These are phyloP conservation scores for Hypoxylon intermedium DNA, from an alignment of 495 filamentous ascomycete genomes.

Conservation along the genomic window DNA sequence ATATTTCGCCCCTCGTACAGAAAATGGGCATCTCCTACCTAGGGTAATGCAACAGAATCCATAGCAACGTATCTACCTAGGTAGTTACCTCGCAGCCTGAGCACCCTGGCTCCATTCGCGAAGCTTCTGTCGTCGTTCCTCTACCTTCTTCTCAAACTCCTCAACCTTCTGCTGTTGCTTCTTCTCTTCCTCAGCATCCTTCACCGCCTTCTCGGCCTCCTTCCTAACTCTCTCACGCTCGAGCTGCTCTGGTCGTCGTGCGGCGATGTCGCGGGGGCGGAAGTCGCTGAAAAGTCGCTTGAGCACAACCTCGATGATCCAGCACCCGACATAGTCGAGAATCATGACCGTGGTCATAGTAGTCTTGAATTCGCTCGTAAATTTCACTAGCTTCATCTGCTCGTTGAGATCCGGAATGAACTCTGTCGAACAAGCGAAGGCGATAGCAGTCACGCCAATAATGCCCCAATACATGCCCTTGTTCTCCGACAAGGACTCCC, in stretches of 20 bases:
- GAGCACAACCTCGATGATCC: slow-evolving; percentile 83
- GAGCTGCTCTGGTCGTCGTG: slow-evolving; percentile 86
- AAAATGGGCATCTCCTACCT: background rate
- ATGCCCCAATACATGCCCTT: slow-evolving; percentile 98
- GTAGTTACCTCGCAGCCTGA: slow-evolving; percentile 11
- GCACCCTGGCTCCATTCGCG: slow-evolving; percentile 27
- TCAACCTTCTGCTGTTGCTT: slow-evolving; percentile 55
- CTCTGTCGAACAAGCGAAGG: slow-evolving; percentile 96
- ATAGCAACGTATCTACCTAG: no score
- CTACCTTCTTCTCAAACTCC: slow-evolving; percentile 58
- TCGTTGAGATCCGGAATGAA: slow-evolving; percentile 95
- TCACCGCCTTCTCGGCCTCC: slow-evolving; percentile 63
- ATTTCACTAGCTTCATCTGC: slow-evolving; percentile 91
- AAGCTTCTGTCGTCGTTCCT: slow-evolving; percentile 47
- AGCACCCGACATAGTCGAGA: slow-evolving; percentile 88
- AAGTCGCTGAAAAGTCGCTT: slow-evolving; percentile 91
- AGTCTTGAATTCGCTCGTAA: slow-evolving; percentile 85
- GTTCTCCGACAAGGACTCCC: slow-evolving; percentile 94
- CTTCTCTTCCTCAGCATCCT: slow-evolving; percentile 62
- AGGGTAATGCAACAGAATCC: background rate
- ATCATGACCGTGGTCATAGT: slow-evolving; percentile 87
- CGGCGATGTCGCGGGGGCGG: slow-evolving; percentile 91
- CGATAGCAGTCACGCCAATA: slow-evolving; percentile 82
- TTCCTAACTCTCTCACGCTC: slow-evolving; percentile 73
- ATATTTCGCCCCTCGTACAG: background rate